These are phyloP conservation scores for Sugiyamaella smithiae DNA, from an alignment of 805 yeast genomes.

Conservation along the genomic window DNA sequence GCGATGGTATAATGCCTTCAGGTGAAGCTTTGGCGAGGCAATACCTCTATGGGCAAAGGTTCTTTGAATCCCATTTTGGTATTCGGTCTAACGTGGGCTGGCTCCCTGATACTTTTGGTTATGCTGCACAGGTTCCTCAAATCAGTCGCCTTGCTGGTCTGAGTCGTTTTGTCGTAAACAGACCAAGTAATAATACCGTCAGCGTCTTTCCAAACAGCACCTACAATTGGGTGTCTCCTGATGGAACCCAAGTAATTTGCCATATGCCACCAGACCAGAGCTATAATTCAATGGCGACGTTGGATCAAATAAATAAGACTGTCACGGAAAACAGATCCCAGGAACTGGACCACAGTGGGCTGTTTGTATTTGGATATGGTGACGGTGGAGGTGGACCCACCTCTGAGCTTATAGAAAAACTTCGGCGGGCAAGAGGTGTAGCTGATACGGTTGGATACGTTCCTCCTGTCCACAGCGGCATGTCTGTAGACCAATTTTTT, in stretches of 20 bases:
- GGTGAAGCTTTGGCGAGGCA: slow-evolving; percentile 92
- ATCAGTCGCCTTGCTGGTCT: slow-evolving; percentile 81
- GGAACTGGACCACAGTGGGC: slow-evolving; percentile 72
- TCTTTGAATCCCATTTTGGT: slow-evolving; percentile 78
- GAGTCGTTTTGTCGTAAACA: slow-evolving; percentile 84
- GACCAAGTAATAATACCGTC: slow-evolving; percentile 94
- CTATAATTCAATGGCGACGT: slow-evolving; percentile 87
- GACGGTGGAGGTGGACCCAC: slow-evolving; percentile 99
- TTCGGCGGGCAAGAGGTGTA: slow-evolving; percentile 86
- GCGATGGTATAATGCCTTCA: slow-evolving; percentile 89
- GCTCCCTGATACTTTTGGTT: slow-evolving; percentile 98
- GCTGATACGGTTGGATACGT: slow-evolving; percentile 78
- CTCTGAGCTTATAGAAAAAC: slow-evolving; percentile 85
- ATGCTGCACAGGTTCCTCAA: slow-evolving; percentile 93
- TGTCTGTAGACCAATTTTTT: slow-evolving; percentile 73
- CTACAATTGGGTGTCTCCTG: slow-evolving; percentile 93
- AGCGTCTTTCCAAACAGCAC: slow-evolving; percentile 87
- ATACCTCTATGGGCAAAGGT: slow-evolving; percentile 85
- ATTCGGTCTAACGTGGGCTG: slow-evolving; percentile 72
- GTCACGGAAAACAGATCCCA: slow-evolving; percentile 76
- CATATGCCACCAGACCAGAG: slow-evolving; percentile 99
- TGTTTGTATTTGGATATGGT: slow-evolving; percentile 86
- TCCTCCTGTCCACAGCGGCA: slow-evolving; percentile 78
- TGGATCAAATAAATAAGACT: slow-evolving; percentile 84
- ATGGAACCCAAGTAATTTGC: slow-evolving; percentile 87